Base-by-base conservation (phyloP, 2,329 filamentous ascomycete genomes). In the Fusarium coicis region DNA sequence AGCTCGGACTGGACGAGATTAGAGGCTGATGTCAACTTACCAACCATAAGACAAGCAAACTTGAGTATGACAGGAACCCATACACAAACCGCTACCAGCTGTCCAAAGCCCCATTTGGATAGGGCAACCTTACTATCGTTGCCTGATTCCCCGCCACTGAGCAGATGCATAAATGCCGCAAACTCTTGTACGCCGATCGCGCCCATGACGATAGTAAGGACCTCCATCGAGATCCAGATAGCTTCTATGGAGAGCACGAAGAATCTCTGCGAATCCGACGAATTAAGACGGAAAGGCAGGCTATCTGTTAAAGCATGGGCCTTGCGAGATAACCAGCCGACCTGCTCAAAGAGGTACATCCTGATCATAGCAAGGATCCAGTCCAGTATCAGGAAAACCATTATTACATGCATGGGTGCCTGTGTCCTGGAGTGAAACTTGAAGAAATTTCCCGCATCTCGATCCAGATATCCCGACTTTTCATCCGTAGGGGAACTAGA, bases 1-100 rank as follows among this genome's bases (percentile, higher is more conserved):
- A 36, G 4, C 0, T 0, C 7, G 1, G 2, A 36, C 7, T 26
- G 10, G 0, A 0, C 2, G 16, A 7, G 30, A 14, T 1, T 0
- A 0, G 11, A n/a, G 16, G n/a, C 0, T 1, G 4, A 5, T 15
- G 0, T 10, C 2, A 0, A 37, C 66, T 62, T 42, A 42, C 43
- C 40, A 14, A 54, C 21, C 2, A 42, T 4, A 0, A 62, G 39
- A 21, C 39, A 26, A 12, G 18, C 6, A 0, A 70, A 70, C 1
- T 70, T 70, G 15, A 56, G 32, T 0, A 72, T 7, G 0, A 58
- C 47, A 0, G 68, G 68, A 12, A 68, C n/a, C 64, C 64, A 72
- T 1, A 72, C 42, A 0, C 68, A 63, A 1, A 49, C 42, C 2
- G 68, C 55, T 3, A 57, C 46, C 5, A 72, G 11, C 14, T 72